Percentiles rank a stretch among this genome's conserved stretches.
These are phyloP conservation scores for Cyberlindnera meyerae DNA, from an alignment of 805 yeast species.

Conservation along the genomic window DNA sequence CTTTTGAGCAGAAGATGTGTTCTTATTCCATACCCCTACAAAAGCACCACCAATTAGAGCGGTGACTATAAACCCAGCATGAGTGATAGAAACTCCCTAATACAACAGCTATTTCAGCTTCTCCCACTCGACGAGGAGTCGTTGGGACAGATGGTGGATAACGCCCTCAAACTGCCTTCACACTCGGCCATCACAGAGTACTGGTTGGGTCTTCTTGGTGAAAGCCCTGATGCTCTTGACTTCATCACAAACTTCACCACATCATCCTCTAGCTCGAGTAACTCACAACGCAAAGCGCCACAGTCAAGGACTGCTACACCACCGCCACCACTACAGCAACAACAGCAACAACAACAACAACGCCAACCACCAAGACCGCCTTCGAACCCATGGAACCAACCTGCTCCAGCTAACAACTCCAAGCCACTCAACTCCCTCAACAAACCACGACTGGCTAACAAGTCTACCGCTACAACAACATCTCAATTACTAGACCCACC, in stretches of 20 bases:
- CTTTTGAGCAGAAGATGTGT: no score
- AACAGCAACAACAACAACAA: no score
- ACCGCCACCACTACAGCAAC: no score
- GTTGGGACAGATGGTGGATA: slow-evolving; percentile 48
- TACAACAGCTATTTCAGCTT: slow-evolving; percentile 26
- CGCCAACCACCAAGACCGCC: background rate
- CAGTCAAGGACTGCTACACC: no score
- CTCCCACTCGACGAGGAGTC: slow-evolving; percentile 59
- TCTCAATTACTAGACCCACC: slow-evolving; percentile 45
- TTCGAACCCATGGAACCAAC: slow-evolving; percentile 17
- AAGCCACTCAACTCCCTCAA: slow-evolving; percentile 1
- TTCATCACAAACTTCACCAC: slow-evolving; percentile 41
- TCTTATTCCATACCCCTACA: no score
- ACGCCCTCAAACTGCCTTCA: slow-evolving; percentile 42
- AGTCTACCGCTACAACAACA: slow-evolving; percentile 34
- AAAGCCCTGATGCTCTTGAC: slow-evolving; percentile 45
- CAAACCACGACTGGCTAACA: slow-evolving; percentile 13
- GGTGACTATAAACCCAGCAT: background rate
- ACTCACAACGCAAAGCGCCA: no score
- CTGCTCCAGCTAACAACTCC: slow-evolving; percentile 1
- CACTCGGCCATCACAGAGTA: slow-evolving; percentile 47
- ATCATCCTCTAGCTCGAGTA: slow-evolving; percentile 6
- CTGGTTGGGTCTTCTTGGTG: slow-evolving; percentile 53
- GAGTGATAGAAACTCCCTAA: slow-evolving; percentile 4
- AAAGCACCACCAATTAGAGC: no score